Evolutionary conservation across 2,329 filamentous ascomycete genomes (phyloP), one percentile per base, ranked within the genome.

Genomic region (Talaromyces piceae): DNA sequence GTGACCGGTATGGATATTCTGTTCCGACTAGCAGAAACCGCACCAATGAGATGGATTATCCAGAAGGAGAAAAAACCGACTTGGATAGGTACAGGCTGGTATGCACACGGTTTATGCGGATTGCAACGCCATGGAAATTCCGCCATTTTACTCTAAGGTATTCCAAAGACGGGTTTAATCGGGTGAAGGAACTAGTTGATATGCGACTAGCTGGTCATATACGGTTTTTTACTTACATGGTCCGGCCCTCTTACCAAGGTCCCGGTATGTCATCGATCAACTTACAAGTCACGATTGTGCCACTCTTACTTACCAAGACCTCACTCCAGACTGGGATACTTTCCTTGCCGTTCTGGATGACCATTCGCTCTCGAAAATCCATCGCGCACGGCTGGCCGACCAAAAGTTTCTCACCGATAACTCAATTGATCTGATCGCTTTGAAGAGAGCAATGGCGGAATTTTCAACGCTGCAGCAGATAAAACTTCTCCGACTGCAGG

Each of bases 391-490:
- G 25, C 55, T 70, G 6, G 60, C 60, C n/a, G 67, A 71, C 28
- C 68, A 72, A 55, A 61, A 52, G 8, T 68, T 72, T 16, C 73
- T 84, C 39, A 66, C 82, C 48, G 64, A 70, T 31, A 72, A 70
- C 2, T 65, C 73, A 46, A 70, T 77, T 54, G 81, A 84, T 58
- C 69, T 75, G 33, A 62, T 65, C 12, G 71, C 79, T 16, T 66
- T 84, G 28, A 77, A 73, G 53, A 73, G 74, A 52, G 80, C 80
- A 16, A 74, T 83, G 55, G 67, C 70, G 28, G 76, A 77, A 1
- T 86, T 86, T 59, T 77, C 73, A 2, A 74, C 75, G 25, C 72
- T 87, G 9, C 79, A 84, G 59, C 78, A 85, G 60, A 75, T 86
- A 47, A 81, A 85, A 54, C 75, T 87, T 12, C 73, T 86, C 23